Evolutionary conservation across 768 basidiomycete genomes (phyloP).

Genomic region (Paxillus ammoniavirescens): DNA sequence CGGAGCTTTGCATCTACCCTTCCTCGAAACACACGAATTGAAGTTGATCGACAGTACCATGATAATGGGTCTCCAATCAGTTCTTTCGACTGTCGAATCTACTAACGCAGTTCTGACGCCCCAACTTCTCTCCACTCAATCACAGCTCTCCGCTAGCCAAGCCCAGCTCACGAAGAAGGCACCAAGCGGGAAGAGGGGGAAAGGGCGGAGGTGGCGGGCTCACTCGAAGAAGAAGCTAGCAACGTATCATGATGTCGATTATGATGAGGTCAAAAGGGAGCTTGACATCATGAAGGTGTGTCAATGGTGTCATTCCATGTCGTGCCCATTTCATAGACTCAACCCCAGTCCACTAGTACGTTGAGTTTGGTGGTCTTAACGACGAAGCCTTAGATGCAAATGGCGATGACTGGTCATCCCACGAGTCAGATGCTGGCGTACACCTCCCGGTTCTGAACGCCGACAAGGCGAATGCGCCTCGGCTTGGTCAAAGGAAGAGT

Average conservation of each 20-base stretch:
- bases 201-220: conserved; percentile 42
- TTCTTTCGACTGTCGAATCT: conserved; percentile 72
- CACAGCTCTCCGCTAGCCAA: conserved; percentile 16
- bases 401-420: conserved; percentile 45
- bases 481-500: too few relatives aligned
- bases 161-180: conserved; percentile 18
- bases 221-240: conserved; percentile 60
- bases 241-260: conserved; percentile 77
- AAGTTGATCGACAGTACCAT: conserved; percentile 5
- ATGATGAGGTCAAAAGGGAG: conserved; percentile 97
- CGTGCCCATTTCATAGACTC: neutral
- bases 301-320: neutral
- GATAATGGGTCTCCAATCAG: conserved; percentile 53
- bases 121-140: conserved; percentile 16
- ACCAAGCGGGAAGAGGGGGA: conserved; percentile 17
- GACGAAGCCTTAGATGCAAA: conserved; percentile 52
- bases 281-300: conserved; percentile 96
- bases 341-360: conserved; percentile 58
- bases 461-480: conserved; percentile 74
- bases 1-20: conserved; percentile 54
- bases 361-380: conserved; percentile 92
- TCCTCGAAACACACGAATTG: neutral
- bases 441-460: conserved; percentile 88
- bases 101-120: conserved; percentile 30
- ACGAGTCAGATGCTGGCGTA: conserved; percentile 47